phyloP scores from a whole-genome alignment of 139 green algal genomes.

The Tetratostichococcus sp. region DNA sequence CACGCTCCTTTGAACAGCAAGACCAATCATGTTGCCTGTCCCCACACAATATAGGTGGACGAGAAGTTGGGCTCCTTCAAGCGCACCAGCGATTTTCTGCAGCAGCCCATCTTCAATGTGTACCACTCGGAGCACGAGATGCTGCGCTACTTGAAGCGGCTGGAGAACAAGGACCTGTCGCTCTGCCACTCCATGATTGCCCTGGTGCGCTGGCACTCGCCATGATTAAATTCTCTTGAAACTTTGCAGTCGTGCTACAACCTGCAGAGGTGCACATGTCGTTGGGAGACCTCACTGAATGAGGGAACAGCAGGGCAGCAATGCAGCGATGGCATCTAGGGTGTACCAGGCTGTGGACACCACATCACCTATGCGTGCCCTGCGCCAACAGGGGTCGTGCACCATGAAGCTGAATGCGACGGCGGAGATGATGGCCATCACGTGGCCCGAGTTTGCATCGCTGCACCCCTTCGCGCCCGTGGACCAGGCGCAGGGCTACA shows the following conservation, averaged over 20 bases:
- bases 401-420: slow-evolving; percentile 99
- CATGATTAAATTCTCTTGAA: not conserved
- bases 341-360: too few species aligned
- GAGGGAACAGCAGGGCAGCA: too few species aligned
- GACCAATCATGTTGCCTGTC: too few species aligned
- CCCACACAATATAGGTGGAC: too few species aligned
- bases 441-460: slow-evolving; percentile 94
- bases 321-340: too few species aligned
- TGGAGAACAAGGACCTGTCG: slow-evolving; percentile 96
- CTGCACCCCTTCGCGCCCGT: slow-evolving; percentile 93
- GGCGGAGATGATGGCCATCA: slow-evolving; percentile 97
- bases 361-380: too few species aligned
- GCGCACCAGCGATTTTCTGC: slow-evolving; percentile 66
- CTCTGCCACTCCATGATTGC: slow-evolving; percentile 98
- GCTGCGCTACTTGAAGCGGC: slow-evolving; percentile 92
- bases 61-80: slow-evolving; percentile 42
- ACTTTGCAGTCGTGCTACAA: not conserved
- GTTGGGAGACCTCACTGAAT: too few species aligned
- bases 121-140: slow-evolving; percentile 94
- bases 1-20: too few species aligned
- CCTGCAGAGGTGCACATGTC: too few species aligned
- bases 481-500: slow-evolving; percentile 87
- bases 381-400: slow-evolving; percentile 71
- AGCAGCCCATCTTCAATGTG: slow-evolving; percentile 86
- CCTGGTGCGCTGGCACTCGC: slow-evolving; percentile 31